Percentiles rank a stretch among this genome's conserved stretches.
Evolutionary conservation across 768 basidiomycete species (phyloP).

Genomic region (Leccinum incarnatum): DNA sequence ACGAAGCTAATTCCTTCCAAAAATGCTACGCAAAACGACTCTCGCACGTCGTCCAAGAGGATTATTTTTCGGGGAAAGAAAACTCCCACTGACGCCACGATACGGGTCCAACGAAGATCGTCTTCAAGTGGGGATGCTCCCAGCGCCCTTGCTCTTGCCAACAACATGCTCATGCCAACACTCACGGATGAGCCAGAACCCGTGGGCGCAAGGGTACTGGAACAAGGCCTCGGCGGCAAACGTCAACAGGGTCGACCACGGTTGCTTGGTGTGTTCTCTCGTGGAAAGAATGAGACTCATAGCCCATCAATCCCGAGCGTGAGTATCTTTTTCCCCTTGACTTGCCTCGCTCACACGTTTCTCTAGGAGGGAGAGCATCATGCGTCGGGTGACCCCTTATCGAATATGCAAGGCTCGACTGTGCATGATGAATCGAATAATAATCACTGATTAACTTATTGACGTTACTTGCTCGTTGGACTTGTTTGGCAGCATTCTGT

Average conservation of each 20-base stretch:
- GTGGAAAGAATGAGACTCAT: slow-evolving; percentile 19
- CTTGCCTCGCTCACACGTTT: not conserved
- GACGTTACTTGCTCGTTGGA: not conserved
- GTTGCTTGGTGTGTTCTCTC: slow-evolving; percentile 30
- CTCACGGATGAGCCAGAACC: slow-evolving; percentile 44
- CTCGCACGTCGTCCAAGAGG: slow-evolving; percentile 24
- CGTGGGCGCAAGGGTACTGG: slow-evolving; percentile 19
- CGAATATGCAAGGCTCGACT: slow-evolving; percentile 2
- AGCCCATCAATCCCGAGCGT: slow-evolving; percentile 11
- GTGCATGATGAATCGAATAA: slow-evolving; percentile 1
- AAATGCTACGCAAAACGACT: slow-evolving; percentile 29
- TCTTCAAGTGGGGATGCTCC: slow-evolving; percentile 20
- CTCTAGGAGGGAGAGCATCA: slow-evolving; percentile 5
- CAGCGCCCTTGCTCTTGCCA: not conserved
- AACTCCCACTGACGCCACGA: slow-evolving; percentile 11
- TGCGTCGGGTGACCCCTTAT: slow-evolving; percentile 3
- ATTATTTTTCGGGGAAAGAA: slow-evolving; percentile 19
- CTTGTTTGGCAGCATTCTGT: not conserved
- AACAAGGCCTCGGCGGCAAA: slow-evolving; percentile 11
- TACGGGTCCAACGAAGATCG: slow-evolving; percentile 18
- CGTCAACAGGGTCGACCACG: slow-evolving; percentile 29
- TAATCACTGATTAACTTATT: slow-evolving; percentile 9
- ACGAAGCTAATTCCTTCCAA: slow-evolving; percentile 62
- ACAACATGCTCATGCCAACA: slow-evolving; percentile 28
- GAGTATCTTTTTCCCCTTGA: not conserved